Base-by-base conservation (phyloP, 345 rosid species). In the Streptanthus diversifolius region DNA sequence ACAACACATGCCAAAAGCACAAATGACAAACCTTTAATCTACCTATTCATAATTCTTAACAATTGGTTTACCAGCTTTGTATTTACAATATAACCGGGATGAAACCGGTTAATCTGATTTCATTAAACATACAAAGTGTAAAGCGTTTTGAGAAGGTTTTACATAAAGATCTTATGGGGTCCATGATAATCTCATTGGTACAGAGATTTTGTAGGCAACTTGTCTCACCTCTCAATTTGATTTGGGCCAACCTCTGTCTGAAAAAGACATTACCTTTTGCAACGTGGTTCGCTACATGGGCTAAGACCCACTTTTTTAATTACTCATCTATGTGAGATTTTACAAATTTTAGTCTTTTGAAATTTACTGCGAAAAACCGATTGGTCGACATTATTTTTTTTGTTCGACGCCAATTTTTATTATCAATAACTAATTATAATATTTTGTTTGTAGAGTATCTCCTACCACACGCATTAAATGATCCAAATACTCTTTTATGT, bases 201-300 rank as follows among this genome's bases (percentile, higher is more conserved):
- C 68, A 77, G 72, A 71, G 80, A 63, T 64, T 40, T 63, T 77
- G 67, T 64, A 40, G 22, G 76, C 72, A 58, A 77, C 61, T 70
- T 76, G 80, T 48, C 51, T 70, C 67, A 71, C 56, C 76, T 71
- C 76, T 77, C 63, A 41, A 71, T 71, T 59, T 65, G 68, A 33
- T 71, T 77, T 77, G 80, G 77, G 80, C 80, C 73, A 71, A 71
- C 76, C 72, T 77, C 73, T 71, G 68, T 77, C 80, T 77, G 76
- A 71, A 5, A 71, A 77, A 71, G 73, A 77, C 80, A 13, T 60
- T 71, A 58, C 72, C 72, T 71, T 75, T 77, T 65, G 49, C 63
- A 77, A 71, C 79, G 74, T 68, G 74, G 56, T 61, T 74, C 51
- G 8, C 49, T 51, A 30, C 55, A 57, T 77, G 80, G 80, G 80